Base-by-base conservation (phyloP, 176 grass and related monocot species). In the Cymbopogon citratus region DNA sequence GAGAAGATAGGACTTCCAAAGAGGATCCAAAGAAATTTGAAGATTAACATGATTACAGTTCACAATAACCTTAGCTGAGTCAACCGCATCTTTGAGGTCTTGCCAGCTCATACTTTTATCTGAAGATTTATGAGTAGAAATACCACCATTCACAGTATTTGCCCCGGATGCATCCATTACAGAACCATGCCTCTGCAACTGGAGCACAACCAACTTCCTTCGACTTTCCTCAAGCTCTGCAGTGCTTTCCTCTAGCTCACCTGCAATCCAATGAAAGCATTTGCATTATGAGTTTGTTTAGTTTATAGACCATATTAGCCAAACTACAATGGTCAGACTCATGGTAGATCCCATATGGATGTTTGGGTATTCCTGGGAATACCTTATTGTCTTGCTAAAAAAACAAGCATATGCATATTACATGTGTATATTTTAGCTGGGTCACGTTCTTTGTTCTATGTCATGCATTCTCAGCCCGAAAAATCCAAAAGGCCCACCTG, bases 221-320 rank as follows among this genome's bases (percentile, higher is more conserved):
- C 76, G 90, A 77, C 90, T 98, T 90, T 94, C 92, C 87, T 98
- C 95, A 51, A 98, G 92, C 71, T 94, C 95, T 57, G 88, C 90
- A 82, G 92, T 92, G 70, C 84, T 94, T 88, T 98, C 95, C 80
- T 98, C 95, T 75, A 98, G 86, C 73, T 91, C 90, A 76, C 84
- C 95, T 98, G 63, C 63, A 87, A 82, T 78, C 61, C 66, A 86
- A 70, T 13, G 48, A 64, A 44, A 44, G 40, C 70, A 75, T 26
- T 69, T 76, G 15, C n/a, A 49, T 83, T 82, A 82, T 48, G 38
- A 48, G 29, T 75, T 68, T 29, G 12, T 75, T 80, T 60, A 29
- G 15, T 60, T 74, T 73, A 73, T 65, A 43, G 29, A 29, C 11
- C 82, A 74, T 31, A 36, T 46, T 57, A 60, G 67, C 44, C 38